A percentile compares a stretch with the other conserved stretches of the same genome.
phyloP scores from a whole-genome alignment of 176 grass and related monocot species.

The Poa pratensis region DNA sequence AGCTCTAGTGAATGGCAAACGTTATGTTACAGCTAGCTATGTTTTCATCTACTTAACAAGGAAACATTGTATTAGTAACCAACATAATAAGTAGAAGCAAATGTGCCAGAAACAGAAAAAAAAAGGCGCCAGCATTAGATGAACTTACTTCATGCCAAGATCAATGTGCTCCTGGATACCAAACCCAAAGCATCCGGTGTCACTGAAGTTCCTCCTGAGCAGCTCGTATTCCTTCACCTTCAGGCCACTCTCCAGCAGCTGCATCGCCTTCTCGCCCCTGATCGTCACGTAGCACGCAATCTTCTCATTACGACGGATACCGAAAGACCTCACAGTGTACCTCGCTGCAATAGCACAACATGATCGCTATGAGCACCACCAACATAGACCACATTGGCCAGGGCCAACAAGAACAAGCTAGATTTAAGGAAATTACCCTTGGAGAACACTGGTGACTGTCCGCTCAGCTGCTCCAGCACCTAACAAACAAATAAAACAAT shows the following conservation, averaged over 20 bases:
- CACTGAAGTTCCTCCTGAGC: slow-evolving; percentile 89
- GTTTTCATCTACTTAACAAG: neutral
- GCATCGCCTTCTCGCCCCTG: slow-evolving; percentile 89
- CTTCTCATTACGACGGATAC: slow-evolving; percentile 90
- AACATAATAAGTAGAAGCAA: neutral
- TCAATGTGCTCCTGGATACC: slow-evolving; percentile 95
- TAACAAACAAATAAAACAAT: slow-evolving; percentile 4
- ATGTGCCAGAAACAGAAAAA: neutral
- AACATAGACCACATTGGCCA: slow-evolving; percentile 9
- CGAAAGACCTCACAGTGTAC: slow-evolving; percentile 81
- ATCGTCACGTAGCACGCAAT: slow-evolving; percentile 86
- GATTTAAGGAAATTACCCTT: slow-evolving; percentile 60
- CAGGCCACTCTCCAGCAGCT: slow-evolving; percentile 85
- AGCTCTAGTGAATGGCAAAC: neutral
- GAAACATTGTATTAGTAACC: neutral
- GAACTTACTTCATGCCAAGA: slow-evolving; percentile 88
- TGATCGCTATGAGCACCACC: neutral
- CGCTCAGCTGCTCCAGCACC: slow-evolving; percentile 92
- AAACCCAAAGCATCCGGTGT: slow-evolving; percentile 85
- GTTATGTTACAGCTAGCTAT: neutral
- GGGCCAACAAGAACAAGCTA: neutral
- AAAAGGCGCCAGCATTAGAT: neutral
- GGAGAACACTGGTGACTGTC: slow-evolving; percentile 82
- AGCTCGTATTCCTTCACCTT: slow-evolving; percentile 95
- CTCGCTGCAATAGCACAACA: slow-evolving; percentile 50